These are phyloP conservation scores for Candida khao-thaluensis DNA, from an alignment of 805 yeast species.

Conservation along the genomic window DNA sequence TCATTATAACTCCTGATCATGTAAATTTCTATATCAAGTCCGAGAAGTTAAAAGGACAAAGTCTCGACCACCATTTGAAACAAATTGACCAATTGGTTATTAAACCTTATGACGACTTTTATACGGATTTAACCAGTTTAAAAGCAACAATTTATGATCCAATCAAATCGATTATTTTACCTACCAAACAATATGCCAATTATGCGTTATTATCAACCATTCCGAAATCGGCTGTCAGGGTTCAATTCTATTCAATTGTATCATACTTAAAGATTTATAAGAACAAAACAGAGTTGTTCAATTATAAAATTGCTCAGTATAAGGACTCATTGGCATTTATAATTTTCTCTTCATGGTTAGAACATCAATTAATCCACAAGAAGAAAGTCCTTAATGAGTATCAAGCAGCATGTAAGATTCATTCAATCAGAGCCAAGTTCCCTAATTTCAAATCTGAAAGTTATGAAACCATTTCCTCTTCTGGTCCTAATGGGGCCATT, in stretches of 20 bases:
- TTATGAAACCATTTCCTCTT: constrained; percentile 72
- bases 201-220: constrained; percentile 31
- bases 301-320: constrained; percentile 72
- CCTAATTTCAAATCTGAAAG: constrained; percentile 66
- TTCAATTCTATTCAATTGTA: constrained; percentile 31
- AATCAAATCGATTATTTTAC: constrained; percentile 27
- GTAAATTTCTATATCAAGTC: constrained; percentile 57
- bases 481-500: constrained; percentile 73
- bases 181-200: constrained; percentile 28
- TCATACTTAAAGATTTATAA: constrained; percentile 69
- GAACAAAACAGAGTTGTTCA: constrained; percentile 67
- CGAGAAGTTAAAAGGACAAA: constrained; percentile 33
- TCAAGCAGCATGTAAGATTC: constrained; percentile 61
- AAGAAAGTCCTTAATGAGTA: constrained; percentile 53
- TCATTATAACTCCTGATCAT: constrained; percentile 31
- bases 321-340: constrained; percentile 80
- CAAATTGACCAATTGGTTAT: constrained; percentile 34
- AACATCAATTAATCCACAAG: constrained; percentile 48
- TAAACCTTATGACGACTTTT: constrained; percentile 55
- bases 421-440: constrained; percentile 51
- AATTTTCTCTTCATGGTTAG: constrained; percentile 81
- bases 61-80: constrained; percentile 22
- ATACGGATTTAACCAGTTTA: constrained; percentile 48
- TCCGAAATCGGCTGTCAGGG: constrained; percentile 29
- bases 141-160: constrained; percentile 19